Evolutionary conservation across 805 yeast genomes (phyloP).

Genomic region (Clavispora carvajalis): DNA sequence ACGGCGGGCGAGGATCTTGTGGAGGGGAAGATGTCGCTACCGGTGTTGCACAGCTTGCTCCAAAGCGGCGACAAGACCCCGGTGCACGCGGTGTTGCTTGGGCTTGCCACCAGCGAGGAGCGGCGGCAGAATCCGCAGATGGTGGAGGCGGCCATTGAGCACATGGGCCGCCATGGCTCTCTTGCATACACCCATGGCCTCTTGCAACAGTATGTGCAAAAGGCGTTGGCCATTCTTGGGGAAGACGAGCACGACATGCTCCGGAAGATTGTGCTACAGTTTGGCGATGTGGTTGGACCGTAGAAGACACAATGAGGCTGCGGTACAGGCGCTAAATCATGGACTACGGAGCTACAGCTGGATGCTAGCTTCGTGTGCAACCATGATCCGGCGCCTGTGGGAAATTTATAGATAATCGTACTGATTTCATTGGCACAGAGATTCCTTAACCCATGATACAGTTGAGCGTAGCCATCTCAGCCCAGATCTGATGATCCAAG

Average conservation of each 20-base stretch:
- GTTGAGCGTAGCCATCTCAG: too few relatives aligned
- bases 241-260: neutral
- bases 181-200: constrained; percentile 20
- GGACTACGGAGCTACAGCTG: too few relatives aligned
- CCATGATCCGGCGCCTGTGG: too few relatives aligned
- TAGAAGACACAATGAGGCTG: neutral
- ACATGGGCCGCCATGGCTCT: constrained; percentile 21
- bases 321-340: too few relatives aligned
- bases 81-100: constrained; percentile 20
- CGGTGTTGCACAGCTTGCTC: constrained; percentile 56
- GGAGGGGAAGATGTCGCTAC: constrained; percentile 87
- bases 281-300: neutral
- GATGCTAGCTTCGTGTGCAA: too few relatives aligned
- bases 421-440: too few relatives aligned
- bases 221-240: constrained; percentile 8
- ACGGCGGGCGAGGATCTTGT: constrained; percentile 75
- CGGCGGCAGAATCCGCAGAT: constrained; percentile 11
- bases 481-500: too few relatives aligned
- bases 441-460: too few relatives aligned
- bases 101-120: constrained; percentile 11
- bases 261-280: neutral
- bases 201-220: constrained; percentile 17
- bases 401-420: too few relatives aligned
- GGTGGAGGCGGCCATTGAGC: constrained; percentile 17
- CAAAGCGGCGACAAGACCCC: constrained; percentile 10